Evolutionary conservation across 2,329 filamentous ascomycete genomes (phyloP), one percentile per base, ranked within the genome.

Genomic region (Cadophora luteo-olivacea): DNA sequence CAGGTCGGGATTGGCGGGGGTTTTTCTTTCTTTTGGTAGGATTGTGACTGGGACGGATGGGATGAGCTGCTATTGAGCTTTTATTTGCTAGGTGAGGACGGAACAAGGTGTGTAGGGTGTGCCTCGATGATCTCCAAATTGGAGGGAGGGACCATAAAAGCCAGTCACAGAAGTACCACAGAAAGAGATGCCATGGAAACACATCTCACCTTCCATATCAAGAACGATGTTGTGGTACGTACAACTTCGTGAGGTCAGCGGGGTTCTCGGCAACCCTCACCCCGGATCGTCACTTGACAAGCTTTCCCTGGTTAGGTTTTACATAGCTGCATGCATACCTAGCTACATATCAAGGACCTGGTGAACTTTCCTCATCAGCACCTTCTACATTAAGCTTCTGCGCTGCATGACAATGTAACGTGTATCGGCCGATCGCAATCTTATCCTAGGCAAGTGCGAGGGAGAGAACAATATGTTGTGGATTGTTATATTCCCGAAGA

Each of bases 401-500:
- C 48, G 38, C 25, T 51, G 45, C n/a, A 32, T 24, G 45, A 64
- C 61, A 60, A 60, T 45, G 62, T 55, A 64, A 70, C 52, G 29
- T 52, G 54, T 38, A 41, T 24, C 24, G 61, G 71, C 22, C 65
- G 64, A 68, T 69, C 69, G 61, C 51, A 68, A 68, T 72, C 22
- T 62, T 68, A 55, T 16, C 41, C 41, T 45, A 16, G 41, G 14
- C 16, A 16, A 45, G 41, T 29, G 41, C 16, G 3, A 45, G 41
- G 41, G 41, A 45, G 2, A 16, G 12, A 11, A 14, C n/a, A 54
- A 48, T 29, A 63, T 63, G 52, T 32, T 54, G 41, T 60, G 25
- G 45, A 49, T 4, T 49, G 63, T 55, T 72, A 71, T 70, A 68
- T 69, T 33, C 65, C 48, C 49, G 58, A 60, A n/a, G 36, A 25